Evolutionary conservation across 2,329 filamentous ascomycete species (phyloP), one percentile per base, ranked within the genome.

Genomic region (Fonsecaea pugnacius): DNA sequence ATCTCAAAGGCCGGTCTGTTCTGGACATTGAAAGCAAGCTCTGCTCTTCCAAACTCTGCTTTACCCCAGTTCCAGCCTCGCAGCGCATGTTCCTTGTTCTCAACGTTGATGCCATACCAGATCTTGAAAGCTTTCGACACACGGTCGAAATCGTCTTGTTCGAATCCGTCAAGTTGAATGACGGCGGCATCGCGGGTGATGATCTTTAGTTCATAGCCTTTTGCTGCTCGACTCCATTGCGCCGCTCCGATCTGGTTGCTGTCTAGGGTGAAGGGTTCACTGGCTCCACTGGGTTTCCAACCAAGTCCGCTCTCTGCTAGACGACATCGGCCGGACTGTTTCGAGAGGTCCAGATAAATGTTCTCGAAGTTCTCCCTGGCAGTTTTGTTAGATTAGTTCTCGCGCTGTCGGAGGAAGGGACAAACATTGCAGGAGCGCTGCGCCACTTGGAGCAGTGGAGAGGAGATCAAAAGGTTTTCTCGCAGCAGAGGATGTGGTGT

Each of bases 41-140:
- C 95, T 60, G 92, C 90, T 79, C 98, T 96, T 67, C 90, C 89
- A 76, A 99, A 96, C 73, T 99, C 95, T 69, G 92, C 91, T 80
- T 98, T 99, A 73, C 95, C 95, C 96, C 95, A 99, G 77, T 99
- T 99, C 95, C 95, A 99, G 62, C 95, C 95, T 71, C 95, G 88
- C 64, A 99, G 82, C 27, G 95, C 92, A 78, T 98, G 95, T 78
- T 99, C 95, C 78, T 91, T 92, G 77, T 87, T 91, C 76, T 98
- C 93, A 64, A 99, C 85, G 73, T 89, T 92, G 73, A 95, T 90
- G 79, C 92, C 95, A 80, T 98, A 99, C 91, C 94, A 98, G 74
- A 94, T 91, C 82, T 97, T 98, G 85, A 99, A 97, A 71, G 95
- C 87, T 77, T 96, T 97, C 79, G 83, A 85, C 14, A 97, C 82